Evolutionary conservation across 2,329 filamentous ascomycete species (phyloP), one percentile per base, ranked within the genome.

Genomic region (Hypomyces perniciosus): DNA sequence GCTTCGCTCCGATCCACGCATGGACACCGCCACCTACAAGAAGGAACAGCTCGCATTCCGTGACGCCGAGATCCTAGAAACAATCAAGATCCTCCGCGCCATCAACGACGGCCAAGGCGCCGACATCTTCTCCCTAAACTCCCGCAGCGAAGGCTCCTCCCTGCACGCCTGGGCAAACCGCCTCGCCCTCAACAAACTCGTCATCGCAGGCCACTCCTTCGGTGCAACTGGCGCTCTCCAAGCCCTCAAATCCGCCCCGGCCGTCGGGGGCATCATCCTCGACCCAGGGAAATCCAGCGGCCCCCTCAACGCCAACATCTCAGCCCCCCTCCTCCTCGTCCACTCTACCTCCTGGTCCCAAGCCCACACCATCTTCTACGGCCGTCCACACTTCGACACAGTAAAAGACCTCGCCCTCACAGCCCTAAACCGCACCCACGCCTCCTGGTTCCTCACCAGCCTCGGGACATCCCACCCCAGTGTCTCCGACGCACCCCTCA

Each of bases 231-330:
- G 79, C 3, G 82, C 80, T 0, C 69, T 86, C 20, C 80, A 83
- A 52, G 76, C 79, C 3, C 69, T 85, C n/a, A 76, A 76, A 46
- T 70, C 68, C 34, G 76, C 60, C 27, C 61, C 50, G 0, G 76
- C 83, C 54, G 71, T 74, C 1, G 81, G 77, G 3, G 83, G 73
- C 20, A 76, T 87, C 53, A 73, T 81, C 45, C 72, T 87, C 30
- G 84, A 87, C 62, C 83, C 84, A 0, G 84, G 84, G 47, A 87
- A 87, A 63, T 68, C 70, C 2, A 82, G 77, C 54, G 84, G 84
- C 1, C 78, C 72, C 0, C 69, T 86, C 8, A 86, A 86, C 65
- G 62, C 71, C 52, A 72, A 83, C 38, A 72, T 85, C 54, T 59
- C 71, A 30, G 77, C 83, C 1, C 82, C 84, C 1, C 62, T 82